These are phyloP conservation scores for Wickerhamiella occidentalis DNA, from an alignment of 805 yeast species.

Conservation along the genomic window DNA sequence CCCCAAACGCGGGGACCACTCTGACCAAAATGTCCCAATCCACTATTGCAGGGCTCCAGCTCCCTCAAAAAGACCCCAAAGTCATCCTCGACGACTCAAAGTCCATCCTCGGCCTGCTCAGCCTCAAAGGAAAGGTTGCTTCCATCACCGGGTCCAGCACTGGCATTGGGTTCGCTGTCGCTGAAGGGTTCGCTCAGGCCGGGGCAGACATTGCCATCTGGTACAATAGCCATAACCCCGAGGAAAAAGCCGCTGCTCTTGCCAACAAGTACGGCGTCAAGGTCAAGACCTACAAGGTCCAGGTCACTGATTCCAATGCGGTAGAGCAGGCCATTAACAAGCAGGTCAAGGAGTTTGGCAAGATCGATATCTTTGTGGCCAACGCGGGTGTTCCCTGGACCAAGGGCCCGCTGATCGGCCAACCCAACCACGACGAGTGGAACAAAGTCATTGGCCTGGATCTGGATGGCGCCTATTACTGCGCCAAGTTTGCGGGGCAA, in stretches of 20 bases:
- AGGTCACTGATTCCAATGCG: slow-evolving; percentile 37
- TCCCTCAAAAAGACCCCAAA: slow-evolving; percentile 20
- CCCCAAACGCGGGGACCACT: not conserved
- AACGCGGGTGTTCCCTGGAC: slow-evolving; percentile 90
- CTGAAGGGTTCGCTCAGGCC: slow-evolving; percentile 74
- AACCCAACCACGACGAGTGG: slow-evolving; percentile 50
- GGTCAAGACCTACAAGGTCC: slow-evolving; percentile 52
- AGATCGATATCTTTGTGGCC: slow-evolving; percentile 73
- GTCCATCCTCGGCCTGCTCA: slow-evolving; percentile 21
- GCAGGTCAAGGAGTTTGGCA: slow-evolving; percentile 60
- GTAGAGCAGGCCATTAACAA: slow-evolving; percentile 41
- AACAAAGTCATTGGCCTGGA: slow-evolving; percentile 60
- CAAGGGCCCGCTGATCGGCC: slow-evolving; percentile 43
- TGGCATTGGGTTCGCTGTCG: slow-evolving; percentile 75
- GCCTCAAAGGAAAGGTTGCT: slow-evolving; percentile 56
- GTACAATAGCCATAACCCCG: slow-evolving; percentile 50
- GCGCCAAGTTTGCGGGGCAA: slow-evolving; percentile 64
- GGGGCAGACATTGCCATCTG: slow-evolving; percentile 74
- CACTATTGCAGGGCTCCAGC: slow-evolving; percentile 13
- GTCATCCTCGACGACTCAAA: slow-evolving; percentile 14
- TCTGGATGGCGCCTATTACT: slow-evolving; percentile 67
- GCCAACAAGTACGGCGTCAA: slow-evolving; percentile 47
- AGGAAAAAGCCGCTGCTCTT: slow-evolving; percentile 45
- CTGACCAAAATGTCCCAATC: slow-evolving; percentile 1
- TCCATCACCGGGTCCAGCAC: slow-evolving; percentile 76